These are phyloP conservation scores for Metarhizium humberi DNA, from an alignment of 2,329 filamentous ascomycete species.

Conservation along the genomic window DNA sequence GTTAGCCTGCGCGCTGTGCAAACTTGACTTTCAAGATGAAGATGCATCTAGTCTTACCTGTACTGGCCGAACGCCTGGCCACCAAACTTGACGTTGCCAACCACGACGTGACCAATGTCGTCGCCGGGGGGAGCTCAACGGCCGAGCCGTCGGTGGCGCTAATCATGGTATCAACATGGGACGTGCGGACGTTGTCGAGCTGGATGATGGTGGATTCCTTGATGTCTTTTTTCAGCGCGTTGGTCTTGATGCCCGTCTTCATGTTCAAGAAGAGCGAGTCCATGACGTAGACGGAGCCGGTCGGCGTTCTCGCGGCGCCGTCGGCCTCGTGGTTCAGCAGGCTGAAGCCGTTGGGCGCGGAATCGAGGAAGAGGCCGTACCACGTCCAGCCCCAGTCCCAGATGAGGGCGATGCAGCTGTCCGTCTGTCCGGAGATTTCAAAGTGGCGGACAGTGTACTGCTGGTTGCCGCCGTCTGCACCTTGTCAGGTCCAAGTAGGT, in stretches of 20 bases:
- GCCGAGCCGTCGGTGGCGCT: not conserved
- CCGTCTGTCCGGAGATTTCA: constrained; percentile 50
- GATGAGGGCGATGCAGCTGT: constrained; percentile 56
- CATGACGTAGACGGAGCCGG: constrained; percentile 1
- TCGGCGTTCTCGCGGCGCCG: not conserved
- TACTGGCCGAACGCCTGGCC: not conserved
- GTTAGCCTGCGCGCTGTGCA: not conserved
- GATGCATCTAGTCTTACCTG: not conserved
- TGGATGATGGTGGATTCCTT: not conserved
- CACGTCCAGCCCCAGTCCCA: constrained; percentile 66
- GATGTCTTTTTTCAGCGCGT: constrained; percentile 2
- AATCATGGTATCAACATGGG: not conserved
- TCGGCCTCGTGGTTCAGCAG: constrained; percentile 3
- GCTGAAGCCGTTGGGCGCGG: constrained; percentile 5
- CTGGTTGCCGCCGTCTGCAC: constrained; percentile 38
- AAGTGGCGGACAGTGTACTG: constrained; percentile 62
- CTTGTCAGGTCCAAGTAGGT: no score
- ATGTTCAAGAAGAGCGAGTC: not conserved
- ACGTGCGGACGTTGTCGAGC: not conserved
- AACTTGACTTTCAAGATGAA: not conserved
- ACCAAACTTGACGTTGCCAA: not conserved
- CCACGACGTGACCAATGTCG: not conserved
- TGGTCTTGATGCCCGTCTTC: not conserved
- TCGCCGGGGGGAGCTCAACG: not conserved
- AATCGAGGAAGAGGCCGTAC: constrained; percentile 9